These are phyloP conservation scores for Myxozyma mucilagina DNA, from an alignment of 805 yeast genomes.

Conservation along the genomic window DNA sequence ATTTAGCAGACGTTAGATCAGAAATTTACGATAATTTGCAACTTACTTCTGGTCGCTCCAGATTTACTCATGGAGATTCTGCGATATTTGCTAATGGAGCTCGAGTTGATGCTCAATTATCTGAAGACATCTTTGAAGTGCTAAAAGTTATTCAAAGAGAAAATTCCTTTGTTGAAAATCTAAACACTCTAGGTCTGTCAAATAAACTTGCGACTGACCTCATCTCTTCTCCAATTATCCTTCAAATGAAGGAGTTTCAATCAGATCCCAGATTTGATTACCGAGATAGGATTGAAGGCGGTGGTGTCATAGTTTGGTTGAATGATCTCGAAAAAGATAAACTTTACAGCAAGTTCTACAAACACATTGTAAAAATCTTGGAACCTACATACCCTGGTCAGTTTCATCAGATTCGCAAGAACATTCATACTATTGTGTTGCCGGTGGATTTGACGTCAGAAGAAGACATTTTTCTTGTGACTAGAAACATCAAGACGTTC, in stretches of 20 bases:
- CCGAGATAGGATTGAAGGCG: conserved; percentile 33
- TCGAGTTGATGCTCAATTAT: conserved; percentile 40
- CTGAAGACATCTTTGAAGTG: conserved; percentile 40
- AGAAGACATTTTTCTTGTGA: conserved; percentile 51
- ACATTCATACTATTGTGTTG: conserved; percentile 72
- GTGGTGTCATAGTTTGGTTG: conserved; percentile 58
- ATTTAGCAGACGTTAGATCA: conserved; percentile 19
- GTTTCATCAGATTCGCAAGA: conserved; percentile 68
- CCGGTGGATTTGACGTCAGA: conserved; percentile 60
- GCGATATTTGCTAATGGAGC: conserved; percentile 69
- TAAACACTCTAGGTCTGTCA: conserved; percentile 42
- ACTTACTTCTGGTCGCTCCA: background rate
- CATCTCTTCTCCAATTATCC: conserved; percentile 36
- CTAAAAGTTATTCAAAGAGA: conserved; percentile 47
- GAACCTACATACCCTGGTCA: conserved; percentile 54
- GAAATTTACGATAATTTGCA: conserved; percentile 35
- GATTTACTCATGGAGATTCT: conserved; percentile 36
- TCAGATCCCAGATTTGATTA: conserved; percentile 40
- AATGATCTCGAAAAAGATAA: conserved; percentile 73
- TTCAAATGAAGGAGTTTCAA: conserved; percentile 15
- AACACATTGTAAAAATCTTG: conserved; percentile 51
- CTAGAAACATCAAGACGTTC: conserved; percentile 40
- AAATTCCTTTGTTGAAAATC: conserved; percentile 34
- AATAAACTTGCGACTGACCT: conserved; percentile 42
- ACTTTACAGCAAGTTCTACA: conserved; percentile 49